phyloP scores from a whole-genome alignment of 2,329 filamentous ascomycete species.

The Fusarium poae region DNA sequence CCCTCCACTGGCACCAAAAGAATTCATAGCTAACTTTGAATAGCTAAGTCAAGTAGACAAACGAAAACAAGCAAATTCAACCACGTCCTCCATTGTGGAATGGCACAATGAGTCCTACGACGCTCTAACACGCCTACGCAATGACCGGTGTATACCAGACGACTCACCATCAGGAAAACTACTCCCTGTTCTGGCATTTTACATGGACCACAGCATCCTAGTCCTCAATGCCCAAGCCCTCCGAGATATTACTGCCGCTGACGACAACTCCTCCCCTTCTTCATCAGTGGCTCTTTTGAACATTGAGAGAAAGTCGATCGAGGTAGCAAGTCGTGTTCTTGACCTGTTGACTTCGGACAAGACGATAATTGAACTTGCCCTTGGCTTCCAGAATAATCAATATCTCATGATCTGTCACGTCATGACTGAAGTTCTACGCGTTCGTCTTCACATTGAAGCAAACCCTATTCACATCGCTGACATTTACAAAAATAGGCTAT shows the following conservation, averaged over 20 bases:
- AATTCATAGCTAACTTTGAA: not conserved
- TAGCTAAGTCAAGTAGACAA: constrained; percentile 16
- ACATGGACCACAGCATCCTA: constrained; percentile 17
- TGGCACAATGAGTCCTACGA: constrained; percentile 22
- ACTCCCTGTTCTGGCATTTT: constrained; percentile 6
- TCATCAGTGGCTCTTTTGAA: not conserved
- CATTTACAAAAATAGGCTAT: not conserved
- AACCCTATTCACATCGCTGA: fast-evolving
- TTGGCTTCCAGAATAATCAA: constrained; percentile 25
- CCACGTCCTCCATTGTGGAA: constrained; percentile 6
- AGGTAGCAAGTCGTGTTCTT: constrained; percentile 9
- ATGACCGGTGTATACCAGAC: constrained; percentile 12
- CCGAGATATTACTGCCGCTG: not conserved
- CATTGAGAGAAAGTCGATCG: constrained; percentile 1
- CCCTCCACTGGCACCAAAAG: fast-evolving
- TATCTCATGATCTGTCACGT: constrained; percentile 23
- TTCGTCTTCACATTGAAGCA: not conserved
- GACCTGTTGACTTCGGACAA: not conserved
- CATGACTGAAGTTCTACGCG: constrained; percentile 7
- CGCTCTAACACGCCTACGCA: not conserved
- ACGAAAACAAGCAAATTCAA: not conserved
- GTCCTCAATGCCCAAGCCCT: constrained; percentile 17
- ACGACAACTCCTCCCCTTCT: not conserved
- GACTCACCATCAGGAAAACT: constrained; percentile 1
- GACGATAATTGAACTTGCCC: constrained; percentile 4